A percentile compares a stretch with the other conserved stretches of the same genome.
phyloP scores from a whole-genome alignment of 345 rosid species.

The Aethionema arabicum region DNA sequence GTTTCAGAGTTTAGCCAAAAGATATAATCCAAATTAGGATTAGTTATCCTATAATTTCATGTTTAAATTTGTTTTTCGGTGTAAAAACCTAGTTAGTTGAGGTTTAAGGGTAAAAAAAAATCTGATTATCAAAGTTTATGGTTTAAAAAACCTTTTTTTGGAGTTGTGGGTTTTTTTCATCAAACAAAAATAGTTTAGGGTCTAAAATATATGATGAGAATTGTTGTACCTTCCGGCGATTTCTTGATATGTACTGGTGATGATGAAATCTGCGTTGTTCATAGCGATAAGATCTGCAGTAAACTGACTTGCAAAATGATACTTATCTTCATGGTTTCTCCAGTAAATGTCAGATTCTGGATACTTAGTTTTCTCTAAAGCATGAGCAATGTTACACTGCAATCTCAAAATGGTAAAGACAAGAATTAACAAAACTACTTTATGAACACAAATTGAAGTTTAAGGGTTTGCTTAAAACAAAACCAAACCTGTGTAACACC shows the following conservation, averaged over 20 bases:
- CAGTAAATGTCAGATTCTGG: constrained; percentile 58
- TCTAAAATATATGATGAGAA: neutral
- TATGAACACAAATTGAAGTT: neutral
- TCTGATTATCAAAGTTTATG: no score
- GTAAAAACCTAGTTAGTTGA: no score
- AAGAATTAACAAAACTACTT: constrained; percentile 6
- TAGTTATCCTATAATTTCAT: no score
- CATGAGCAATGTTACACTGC: constrained; percentile 61
- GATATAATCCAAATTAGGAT: no score
- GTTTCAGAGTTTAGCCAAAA: constrained; percentile 9
- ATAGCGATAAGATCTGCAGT: constrained; percentile 58
- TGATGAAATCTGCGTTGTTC: constrained; percentile 59
- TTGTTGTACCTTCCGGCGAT: constrained; percentile 48
- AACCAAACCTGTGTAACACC: constrained; percentile 48
- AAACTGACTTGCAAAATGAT: constrained; percentile 57
- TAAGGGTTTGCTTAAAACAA: neutral
- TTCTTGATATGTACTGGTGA: constrained; percentile 58
- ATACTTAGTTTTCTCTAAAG: constrained; percentile 59
- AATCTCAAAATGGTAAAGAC: constrained; percentile 13
- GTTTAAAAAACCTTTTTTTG: no score
- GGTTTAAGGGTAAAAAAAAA: no score
- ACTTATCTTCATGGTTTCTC: constrained; percentile 52
- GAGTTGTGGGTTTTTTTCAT: no score
- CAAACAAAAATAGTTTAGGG: no score
- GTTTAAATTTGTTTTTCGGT: no score